A percentile compares a stretch with the other conserved stretches of the same genome.
phyloP scores from a whole-genome alignment of 805 yeast genomes.

The Candida fluviatilis region DNA sequence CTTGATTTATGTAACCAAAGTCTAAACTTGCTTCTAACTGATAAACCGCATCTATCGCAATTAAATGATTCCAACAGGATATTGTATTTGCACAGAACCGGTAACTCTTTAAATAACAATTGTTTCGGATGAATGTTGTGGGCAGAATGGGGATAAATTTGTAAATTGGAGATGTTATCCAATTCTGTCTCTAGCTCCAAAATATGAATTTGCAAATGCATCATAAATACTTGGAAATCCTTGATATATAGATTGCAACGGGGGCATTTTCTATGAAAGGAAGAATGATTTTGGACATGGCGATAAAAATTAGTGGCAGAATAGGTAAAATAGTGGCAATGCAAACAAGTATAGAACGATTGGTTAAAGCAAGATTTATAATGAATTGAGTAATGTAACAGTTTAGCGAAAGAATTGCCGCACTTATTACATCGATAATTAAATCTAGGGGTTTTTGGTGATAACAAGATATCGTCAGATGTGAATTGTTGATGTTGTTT shows the following conservation, averaged over 20 bases:
- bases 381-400: conserved; percentile 7
- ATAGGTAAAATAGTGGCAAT: conserved; percentile 1
- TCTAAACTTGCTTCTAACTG: conserved; percentile 1
- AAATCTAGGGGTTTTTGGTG: not conserved
- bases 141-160: not conserved
- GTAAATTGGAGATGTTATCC: conserved; percentile 1
- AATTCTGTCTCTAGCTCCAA: conserved; percentile 5
- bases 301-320: conserved; percentile 2
- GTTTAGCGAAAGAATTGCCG: not conserved
- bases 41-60: not conserved
- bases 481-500: no score
- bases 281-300: conserved; percentile 6
- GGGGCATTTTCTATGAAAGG: conserved; percentile 5
- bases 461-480: not conserved
- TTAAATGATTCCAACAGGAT: not conserved
- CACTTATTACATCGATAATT: conserved; percentile 7
- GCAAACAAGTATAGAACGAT: conserved; percentile 4
- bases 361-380: conserved; percentile 4
- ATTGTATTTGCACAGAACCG: no score
- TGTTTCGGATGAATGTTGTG: not conserved
- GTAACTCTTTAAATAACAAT: no score
- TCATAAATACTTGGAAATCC: conserved; percentile 4
- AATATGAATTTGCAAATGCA: conserved; percentile 8
- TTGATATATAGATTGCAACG: conserved; percentile 3
- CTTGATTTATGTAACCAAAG: conserved; percentile 1